phyloP scores from a whole-genome alignment of 805 yeast genomes.

The Starmerella stellata region DNA sequence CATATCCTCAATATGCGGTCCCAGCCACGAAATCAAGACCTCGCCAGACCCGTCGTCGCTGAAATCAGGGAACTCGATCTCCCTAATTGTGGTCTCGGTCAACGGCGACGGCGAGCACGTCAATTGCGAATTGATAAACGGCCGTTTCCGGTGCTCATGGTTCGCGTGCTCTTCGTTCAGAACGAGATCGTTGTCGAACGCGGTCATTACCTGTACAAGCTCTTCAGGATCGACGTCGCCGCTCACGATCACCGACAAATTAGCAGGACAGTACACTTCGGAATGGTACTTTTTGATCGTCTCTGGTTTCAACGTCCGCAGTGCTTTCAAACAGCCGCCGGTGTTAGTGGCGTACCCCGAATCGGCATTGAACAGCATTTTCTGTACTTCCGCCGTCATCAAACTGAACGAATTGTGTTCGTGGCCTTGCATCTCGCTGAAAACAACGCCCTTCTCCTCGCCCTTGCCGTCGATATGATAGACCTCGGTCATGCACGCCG shows the following conservation, averaged over 20 bases:
- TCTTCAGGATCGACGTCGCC: constrained; percentile 72
- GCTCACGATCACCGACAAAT: constrained; percentile 63
- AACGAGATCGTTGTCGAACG: constrained; percentile 40
- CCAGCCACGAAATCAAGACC: constrained; percentile 57
- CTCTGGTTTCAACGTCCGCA: constrained; percentile 53
- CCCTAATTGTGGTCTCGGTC: constrained; percentile 27
- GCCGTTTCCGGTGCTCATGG: constrained; percentile 30
- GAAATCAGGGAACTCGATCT: constrained; percentile 67
- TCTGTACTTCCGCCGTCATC: constrained; percentile 23
- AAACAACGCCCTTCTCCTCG: constrained; percentile 89
- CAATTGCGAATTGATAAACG: constrained; percentile 49
- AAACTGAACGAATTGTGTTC: constrained; percentile 59
- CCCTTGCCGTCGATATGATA: constrained; percentile 84
- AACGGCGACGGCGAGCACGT: constrained; percentile 27
- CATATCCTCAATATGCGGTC: constrained; percentile 42
- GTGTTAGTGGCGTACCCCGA: constrained; percentile 88
- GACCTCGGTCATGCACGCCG: constrained; percentile 84
- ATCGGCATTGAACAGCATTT: constrained; percentile 26
- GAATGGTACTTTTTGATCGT: constrained; percentile 63
- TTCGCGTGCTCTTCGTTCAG: constrained; percentile 19
- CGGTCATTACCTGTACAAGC: constrained; percentile 38
- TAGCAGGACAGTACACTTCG: constrained; percentile 59
- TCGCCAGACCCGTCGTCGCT: constrained; percentile 68
- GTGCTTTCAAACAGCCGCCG: constrained; percentile 69
- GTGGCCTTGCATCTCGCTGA: constrained; percentile 89